Evolutionary conservation across 129 eudicot species (phyloP).

Genomic region (Cynara cardunculus): DNA sequence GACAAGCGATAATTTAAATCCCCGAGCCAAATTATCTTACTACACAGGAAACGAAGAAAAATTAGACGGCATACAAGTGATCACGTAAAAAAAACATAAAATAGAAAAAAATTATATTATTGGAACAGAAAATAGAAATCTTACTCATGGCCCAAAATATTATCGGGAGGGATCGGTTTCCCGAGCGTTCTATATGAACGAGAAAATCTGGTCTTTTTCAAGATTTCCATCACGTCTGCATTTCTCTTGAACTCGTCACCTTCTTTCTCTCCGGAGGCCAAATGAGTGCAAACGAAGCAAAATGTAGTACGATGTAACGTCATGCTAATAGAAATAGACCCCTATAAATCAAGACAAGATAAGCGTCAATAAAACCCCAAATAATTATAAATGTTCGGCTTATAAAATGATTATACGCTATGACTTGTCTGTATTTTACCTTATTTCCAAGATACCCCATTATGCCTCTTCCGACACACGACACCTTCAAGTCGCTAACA

Average conservation of each 20-base stretch:
- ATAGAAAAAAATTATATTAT: not conserved
- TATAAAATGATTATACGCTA: not conserved
- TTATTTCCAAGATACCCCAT: constrained; percentile 97
- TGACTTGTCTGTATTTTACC: constrained; percentile 31
- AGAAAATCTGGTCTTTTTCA: constrained; percentile 64
- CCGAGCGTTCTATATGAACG: constrained; percentile 37
- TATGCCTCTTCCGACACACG: constrained; percentile 86
- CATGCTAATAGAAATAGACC: constrained; percentile 80
- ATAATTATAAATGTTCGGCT: not conserved
- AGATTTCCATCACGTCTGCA: constrained; percentile 56
- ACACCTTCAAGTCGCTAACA: constrained; percentile 55
- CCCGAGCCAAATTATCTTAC: constrained; percentile 85
- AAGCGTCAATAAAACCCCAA: not conserved
- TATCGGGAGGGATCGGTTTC: constrained; percentile 38
- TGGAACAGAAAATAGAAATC: constrained; percentile 8
- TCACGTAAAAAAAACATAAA: not conserved
- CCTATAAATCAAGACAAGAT: constrained; percentile 33
- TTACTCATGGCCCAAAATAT: constrained; percentile 82
- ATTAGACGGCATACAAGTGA: not conserved
- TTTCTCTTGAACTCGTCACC: constrained; percentile 72
- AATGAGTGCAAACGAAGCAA: constrained; percentile 89
- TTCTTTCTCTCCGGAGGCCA: constrained; percentile 84
- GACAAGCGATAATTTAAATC: constrained; percentile 83
- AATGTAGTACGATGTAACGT: constrained; percentile 52
- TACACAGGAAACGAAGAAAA: constrained; percentile 6